These are phyloP conservation scores for Fusarium sublunatum DNA, from an alignment of 2,329 filamentous ascomycete species.

Conservation along the genomic window DNA sequence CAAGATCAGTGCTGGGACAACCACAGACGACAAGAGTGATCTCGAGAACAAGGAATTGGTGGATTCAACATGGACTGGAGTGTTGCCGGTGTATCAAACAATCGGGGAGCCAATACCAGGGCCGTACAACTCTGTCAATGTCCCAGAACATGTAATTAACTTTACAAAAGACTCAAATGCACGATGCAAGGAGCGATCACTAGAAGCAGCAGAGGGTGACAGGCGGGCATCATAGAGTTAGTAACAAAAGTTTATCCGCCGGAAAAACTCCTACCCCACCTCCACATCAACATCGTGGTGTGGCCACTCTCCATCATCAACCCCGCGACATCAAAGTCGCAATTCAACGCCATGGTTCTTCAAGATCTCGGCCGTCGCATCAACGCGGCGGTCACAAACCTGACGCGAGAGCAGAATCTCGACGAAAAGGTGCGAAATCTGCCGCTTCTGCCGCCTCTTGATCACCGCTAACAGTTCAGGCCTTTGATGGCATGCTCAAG, in stretches of 20 bases:
- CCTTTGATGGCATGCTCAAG: conserved; percentile 98
- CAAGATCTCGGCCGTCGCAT: conserved; percentile 99
- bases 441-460: conserved; percentile 18
- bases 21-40: conserved; percentile 65
- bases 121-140: conserved; percentile 66
- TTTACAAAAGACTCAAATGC: conserved; percentile 54
- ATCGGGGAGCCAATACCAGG: conserved; percentile 73
- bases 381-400: conserved; percentile 93
- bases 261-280: conserved; percentile 40
- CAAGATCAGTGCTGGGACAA: conserved; percentile 76
- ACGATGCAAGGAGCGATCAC: conserved; percentile 42
- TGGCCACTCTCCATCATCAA: conserved; percentile 38
- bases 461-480: conserved; percentile 60
- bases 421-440: conserved; percentile 83
- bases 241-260: conserved; percentile 1
- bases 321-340: conserved; percentile 42
- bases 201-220: conserved; percentile 45
- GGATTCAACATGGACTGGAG: conserved; percentile 65
- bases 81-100: conserved; percentile 70
- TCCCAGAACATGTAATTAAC: conserved; percentile 70
- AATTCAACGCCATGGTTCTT: conserved; percentile 80
- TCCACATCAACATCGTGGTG: conserved; percentile 43
- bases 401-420: conserved; percentile 90
- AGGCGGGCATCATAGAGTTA: conserved; percentile 15
- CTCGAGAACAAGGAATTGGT: conserved; percentile 56